Conservation (phyloP, 169 alveolate species). For the Babesia bovis region DNA sequence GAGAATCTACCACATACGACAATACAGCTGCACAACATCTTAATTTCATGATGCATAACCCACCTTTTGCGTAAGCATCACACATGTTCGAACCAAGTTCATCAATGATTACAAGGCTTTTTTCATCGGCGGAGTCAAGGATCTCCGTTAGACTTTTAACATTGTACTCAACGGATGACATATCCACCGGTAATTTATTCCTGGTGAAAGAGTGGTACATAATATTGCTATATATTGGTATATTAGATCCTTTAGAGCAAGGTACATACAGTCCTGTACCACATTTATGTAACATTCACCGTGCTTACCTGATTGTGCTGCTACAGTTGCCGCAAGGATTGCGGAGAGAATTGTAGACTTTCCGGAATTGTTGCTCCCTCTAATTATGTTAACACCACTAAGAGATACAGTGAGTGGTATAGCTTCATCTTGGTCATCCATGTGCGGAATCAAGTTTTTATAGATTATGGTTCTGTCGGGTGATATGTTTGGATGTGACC, state of each 20-base stretch:
- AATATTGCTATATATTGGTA: conserved; percentile 18
- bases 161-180: not conserved
- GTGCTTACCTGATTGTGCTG: conserved; percentile 16
- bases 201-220: not conserved
- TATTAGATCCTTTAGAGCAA: conserved; percentile 8
- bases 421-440: not conserved
- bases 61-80: conserved; percentile 18
- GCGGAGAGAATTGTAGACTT: conserved; percentile 18
- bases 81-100: conserved; percentile 8
- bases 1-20: not conserved
- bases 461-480: not conserved
- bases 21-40: not conserved
- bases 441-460: conserved; percentile 10
- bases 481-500: conserved; percentile 15
- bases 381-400: conserved; percentile 11
- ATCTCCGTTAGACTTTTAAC: not conserved
- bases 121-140: not conserved
- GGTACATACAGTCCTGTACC: conserved; percentile 24
- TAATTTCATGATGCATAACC: too few species aligned
- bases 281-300: not conserved
- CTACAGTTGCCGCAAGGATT: conserved; percentile 2
- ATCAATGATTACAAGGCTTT: conserved; percentile 1
- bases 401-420: conserved; percentile 8
- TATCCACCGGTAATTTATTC: not conserved
- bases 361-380: conserved; percentile 39